Evolutionary conservation across 805 yeast species (phyloP), one percentile per base, ranked within the genome.

Genomic region (Deakozyma indianensis): DNA sequence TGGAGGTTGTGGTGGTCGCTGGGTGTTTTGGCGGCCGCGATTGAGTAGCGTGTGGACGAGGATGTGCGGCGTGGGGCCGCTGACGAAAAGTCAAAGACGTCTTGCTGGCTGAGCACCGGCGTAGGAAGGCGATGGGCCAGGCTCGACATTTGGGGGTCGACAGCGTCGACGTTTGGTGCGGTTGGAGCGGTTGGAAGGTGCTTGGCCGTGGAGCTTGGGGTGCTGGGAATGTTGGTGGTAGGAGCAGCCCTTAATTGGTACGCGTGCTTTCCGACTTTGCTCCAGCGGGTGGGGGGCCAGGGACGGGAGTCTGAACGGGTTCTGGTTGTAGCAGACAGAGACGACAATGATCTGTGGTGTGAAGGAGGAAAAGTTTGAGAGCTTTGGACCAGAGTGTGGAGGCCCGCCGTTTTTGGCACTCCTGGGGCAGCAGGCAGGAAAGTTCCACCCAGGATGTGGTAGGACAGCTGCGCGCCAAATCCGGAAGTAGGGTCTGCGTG

Each of bases 81-180:
- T 20, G 38, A 7, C 20, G 38, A 32, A n/a, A 32, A 32, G 38
- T 32, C 38, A n/a, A 32, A 32, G 18, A 9, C 38, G 38, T 32
- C 38, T 20, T 32, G 38, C 38, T 32, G 38, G 38, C 16, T 32
- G 38, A 32, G 38, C 38, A 32, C 38, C 18, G 38, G 38, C 20
- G 38, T 32, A 7, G 38, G 38, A 7, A 32, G 18, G 18, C 38
- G 38, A n/a, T 32, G 38, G 18, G 38, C 38, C 18, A 32, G 38
- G 38, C 38, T 32, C 38, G 38, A 32, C 38, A 32, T 32, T 9
- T 32, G 38, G 28, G 14, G 7, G 28, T 7, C 7, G 28, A 7
- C 14, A 14, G 28, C 28, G 28, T 14, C 18, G 38, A n/a, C 38
- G 38, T 20, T 32, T 14, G 18, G 38, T n/a, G 18, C 18, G 11